Evolutionary conservation across 2,329 filamentous ascomycete species (phyloP).

Genomic region (Mycosphaerella arachidis): DNA sequence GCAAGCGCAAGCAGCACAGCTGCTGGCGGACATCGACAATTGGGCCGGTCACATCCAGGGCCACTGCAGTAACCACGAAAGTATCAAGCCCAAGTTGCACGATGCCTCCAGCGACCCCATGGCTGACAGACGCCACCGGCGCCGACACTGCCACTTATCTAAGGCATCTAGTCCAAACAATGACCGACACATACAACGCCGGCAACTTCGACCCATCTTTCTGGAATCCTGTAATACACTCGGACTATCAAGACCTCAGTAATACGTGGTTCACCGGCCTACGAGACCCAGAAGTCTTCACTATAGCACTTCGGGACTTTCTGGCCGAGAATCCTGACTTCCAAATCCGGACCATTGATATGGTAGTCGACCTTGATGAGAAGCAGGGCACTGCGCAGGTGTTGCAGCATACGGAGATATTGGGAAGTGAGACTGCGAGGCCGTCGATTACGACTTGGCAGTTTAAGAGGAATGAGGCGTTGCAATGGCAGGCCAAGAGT

Average conservation of each 20-base stretch:
- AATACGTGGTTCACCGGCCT: not conserved
- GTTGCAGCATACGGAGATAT: not conserved
- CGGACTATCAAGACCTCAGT: not conserved
- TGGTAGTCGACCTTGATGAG: not conserved
- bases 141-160: not conserved
- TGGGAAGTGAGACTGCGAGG: not conserved
- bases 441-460: not conserved
- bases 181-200: not conserved
- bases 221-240: not conserved
- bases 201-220: not conserved
- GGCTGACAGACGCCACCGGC: not conserved
- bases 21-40: too few species aligned
- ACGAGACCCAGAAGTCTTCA: not conserved
- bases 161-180: not conserved
- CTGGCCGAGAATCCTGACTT: not conserved
- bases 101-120: not conserved
- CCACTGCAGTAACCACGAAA: too few species aligned
- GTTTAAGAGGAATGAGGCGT: not conserved
- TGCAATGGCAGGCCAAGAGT: not conserved
- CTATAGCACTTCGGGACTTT: not conserved
- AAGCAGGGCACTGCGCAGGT: not conserved
- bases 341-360: not conserved
- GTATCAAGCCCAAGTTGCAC: not conserved
- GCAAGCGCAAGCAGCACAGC: too few species aligned
- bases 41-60: too few species aligned